phyloP scores from a whole-genome alignment of 768 basidiomycete genomes.

The Lentinus brumalis region DNA sequence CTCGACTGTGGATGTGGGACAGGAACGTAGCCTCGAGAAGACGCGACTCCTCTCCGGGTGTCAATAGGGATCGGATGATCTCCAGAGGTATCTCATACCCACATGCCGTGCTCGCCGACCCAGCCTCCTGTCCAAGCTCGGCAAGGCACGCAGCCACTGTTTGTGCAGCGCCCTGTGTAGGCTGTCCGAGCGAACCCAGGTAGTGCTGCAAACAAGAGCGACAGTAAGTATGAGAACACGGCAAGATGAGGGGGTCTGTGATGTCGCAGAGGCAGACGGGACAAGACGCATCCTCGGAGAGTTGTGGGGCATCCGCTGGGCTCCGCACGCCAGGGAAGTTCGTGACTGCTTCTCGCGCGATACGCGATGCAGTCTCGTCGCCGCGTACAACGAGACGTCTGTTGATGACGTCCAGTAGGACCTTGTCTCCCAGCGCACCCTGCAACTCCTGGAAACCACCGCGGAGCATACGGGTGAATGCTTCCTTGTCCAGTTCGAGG shows the following conservation, averaged over 20 bases:
- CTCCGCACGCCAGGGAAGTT: not conserved
- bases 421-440: slow-evolving; percentile 39
- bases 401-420: slow-evolving; percentile 44
- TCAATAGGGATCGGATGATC: slow-evolving; percentile 39
- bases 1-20: slow-evolving; percentile 41
- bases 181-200: slow-evolving; percentile 3
- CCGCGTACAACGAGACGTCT: slow-evolving; percentile 48
- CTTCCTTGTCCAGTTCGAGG: slow-evolving; percentile 36
- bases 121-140: slow-evolving; percentile 11
- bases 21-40: slow-evolving; percentile 47
- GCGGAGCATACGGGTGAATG: slow-evolving; percentile 42
- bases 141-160: slow-evolving; percentile 44
- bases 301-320: not conserved
- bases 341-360: not conserved
- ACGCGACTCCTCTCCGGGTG: slow-evolving; percentile 36
- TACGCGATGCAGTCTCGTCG: slow-evolving; percentile 18
- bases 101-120: slow-evolving; percentile 28
- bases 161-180: slow-evolving; percentile 10
- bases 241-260: slow-evolving; percentile 24
- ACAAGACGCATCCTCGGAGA: slow-evolving; percentile 18
- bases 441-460: slow-evolving; percentile 42
- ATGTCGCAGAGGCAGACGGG: slow-evolving; percentile 33
- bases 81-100: slow-evolving; percentile 38
- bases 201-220: slow-evolving; percentile 45
- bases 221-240: slow-evolving; percentile 58